Base-by-base conservation (phyloP, 1,284 basidiomycete genomes). In the Ganoderma multipileum region DNA sequence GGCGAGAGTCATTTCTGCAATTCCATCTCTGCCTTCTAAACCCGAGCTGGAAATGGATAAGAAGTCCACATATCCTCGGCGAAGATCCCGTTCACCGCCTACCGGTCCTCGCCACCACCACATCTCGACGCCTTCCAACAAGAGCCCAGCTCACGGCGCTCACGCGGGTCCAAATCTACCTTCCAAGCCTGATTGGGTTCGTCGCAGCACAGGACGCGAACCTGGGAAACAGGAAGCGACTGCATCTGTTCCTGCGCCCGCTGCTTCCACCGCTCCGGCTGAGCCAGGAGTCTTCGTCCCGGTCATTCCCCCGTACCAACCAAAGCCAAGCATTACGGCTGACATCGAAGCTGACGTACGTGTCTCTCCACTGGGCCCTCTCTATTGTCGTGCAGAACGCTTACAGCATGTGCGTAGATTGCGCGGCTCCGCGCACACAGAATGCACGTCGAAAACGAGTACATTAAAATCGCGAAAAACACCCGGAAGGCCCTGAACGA, bases 401-500 rank as follows among this genome's bases (percentile, higher is more conserved):
- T 57, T 58, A n/a, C 47, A 54, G 33, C 20, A 12, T 18, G 18
- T 30, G 7, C 26, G 33, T 61, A 83, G 81, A 69, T 81, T 61
- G 68, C 74, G 9, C 77, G 78, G 9, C 67, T 85, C 23, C 81
- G 82, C 62, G 74, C 76, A 5, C 83, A 83, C 63, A 83, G 85
- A 7, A 73, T 78, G 14, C 78, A 80, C 55, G 76, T 85, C 18
- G 80, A 80, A 12, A 71, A 78, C 16, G 85, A 88, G 63, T 83
- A 85, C 64, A 75, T 77, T 36, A 77, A 81, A 23, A 77, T 83
- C n/a, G 76, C 78, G 23, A 85, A 83, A 71, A 82, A 78, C 4
- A 79, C 83, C 5, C 83, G 84, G 26, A 83, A 87, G 20, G 87
- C 88, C 8, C 75, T 87, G 58, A 85, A 88, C 65, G 91, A 93